These are phyloP conservation scores for Tolypocladium nubicola DNA, from an alignment of 2,329 filamentous ascomycete genomes.

Conservation along the genomic window DNA sequence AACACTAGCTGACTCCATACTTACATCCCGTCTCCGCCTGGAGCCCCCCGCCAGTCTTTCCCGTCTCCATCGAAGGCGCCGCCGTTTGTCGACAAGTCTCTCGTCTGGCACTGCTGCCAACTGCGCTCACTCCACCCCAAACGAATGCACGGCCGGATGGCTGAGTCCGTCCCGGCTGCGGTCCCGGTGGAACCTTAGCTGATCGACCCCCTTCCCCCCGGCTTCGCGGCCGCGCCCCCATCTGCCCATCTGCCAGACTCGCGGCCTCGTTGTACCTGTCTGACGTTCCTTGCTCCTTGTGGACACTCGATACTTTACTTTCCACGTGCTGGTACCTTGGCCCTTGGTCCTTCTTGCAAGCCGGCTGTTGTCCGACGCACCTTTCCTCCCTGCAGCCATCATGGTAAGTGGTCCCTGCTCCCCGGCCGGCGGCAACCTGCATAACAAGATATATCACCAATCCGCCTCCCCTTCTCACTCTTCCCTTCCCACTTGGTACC, in stretches of 20 bases:
- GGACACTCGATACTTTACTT: conserved; percentile 22
- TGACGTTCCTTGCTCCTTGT: conserved; percentile 21
- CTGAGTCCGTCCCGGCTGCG: conserved; percentile 17
- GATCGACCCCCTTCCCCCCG: conserved; percentile 17
- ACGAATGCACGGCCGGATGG: conserved; percentile 5
- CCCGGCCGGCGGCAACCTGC: conserved; percentile 30
- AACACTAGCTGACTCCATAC: conserved; percentile 12
- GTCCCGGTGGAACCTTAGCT: conserved; percentile 23
- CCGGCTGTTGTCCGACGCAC: conserved; percentile 24
- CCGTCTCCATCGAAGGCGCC: conserved; percentile 1
- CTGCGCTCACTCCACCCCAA: conserved; percentile 3
- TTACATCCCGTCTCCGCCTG: conserved; percentile 14
- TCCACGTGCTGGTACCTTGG: conserved; percentile 26
- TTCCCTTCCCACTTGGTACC: conserved; percentile 12
- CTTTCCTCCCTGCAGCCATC: conserved; percentile 28
- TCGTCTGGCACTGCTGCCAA: not conserved
- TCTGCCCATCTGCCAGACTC: conserved; percentile 6
- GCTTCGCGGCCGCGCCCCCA: conserved; percentile 10
- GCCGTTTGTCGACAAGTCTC: not conserved
- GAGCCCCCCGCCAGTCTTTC: conserved; percentile 10
- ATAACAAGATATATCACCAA: conserved; percentile 31
- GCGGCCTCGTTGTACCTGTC: conserved; percentile 10
- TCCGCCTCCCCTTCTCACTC: conserved; percentile 17
- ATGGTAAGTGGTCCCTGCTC: conserved; percentile 37
- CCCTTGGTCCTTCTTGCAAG: conserved; percentile 19